Evolutionary conservation across 192 early-diverging fungal genomes (phyloP), one percentile per base, ranked within the genome.

Genomic region (Entomortierella parvispora): DNA sequence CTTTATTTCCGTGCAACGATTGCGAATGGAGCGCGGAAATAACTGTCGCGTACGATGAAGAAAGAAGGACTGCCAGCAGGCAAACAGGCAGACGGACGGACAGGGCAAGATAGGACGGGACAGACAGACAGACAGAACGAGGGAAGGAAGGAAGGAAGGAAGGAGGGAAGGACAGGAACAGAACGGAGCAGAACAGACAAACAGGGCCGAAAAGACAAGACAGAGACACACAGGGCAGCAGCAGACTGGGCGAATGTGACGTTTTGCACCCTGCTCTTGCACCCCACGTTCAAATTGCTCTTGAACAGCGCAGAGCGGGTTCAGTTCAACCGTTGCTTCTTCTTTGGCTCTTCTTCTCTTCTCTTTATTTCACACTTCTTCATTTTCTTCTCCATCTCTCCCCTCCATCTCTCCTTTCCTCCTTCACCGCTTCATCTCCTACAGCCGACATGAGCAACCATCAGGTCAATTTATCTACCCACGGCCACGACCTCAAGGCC

Each of bases 401-500:
- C 45, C 28, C 9, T n/a, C 29, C 43, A 48, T 20, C 29, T 17
- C 45, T 29, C 7, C 22, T 34, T 8, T 26, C 33, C 2, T 52
- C 61, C 26, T 8, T 54, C 29, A n/a, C 48, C 33, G 22, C 46
- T 18, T 40, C 67, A 25, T 54, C 51, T 33, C 34, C 40, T 40
- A 9, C 37, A 40, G 7, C 5, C 7, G 37, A 40, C 37, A 84
- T 87, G 89, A 83, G 83, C 37, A 40, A 40, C 58, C 82, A 85
- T 60, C 79, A 85, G 60, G 78, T 93, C 65, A 88, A 92, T 72
- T 89, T 93, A 63, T 82, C 84, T 26, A 86, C 87, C 22, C 87
- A 93, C 79, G 82, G 84, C 34, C 81, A 80, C 66, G 90, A 86
- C 29, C 86, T 94, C 57, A 66, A 76, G 44, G 84, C 83, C 26